Evolutionary conservation across 164 flowering plant genomes (phyloP).

Genomic region (Annona cherimola): DNA sequence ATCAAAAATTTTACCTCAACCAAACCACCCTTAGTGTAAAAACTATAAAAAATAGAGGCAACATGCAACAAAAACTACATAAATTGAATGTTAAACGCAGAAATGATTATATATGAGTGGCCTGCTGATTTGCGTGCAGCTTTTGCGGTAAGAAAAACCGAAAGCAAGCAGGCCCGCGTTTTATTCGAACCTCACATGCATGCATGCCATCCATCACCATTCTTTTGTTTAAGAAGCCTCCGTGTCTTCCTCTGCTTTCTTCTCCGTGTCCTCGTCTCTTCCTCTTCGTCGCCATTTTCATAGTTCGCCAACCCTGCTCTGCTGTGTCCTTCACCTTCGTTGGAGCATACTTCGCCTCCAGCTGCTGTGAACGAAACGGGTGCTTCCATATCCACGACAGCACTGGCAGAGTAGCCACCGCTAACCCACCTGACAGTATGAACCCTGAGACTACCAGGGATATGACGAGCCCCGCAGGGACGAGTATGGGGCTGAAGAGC

Average conservation of each 20-base stretch:
- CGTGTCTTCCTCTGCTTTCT: constrained; percentile 5
- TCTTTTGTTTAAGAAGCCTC: not conserved
- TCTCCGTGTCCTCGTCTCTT: constrained; percentile 29
- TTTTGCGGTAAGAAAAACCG: too few relatives aligned
- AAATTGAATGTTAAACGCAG: too few relatives aligned
- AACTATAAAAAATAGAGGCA: too few relatives aligned
- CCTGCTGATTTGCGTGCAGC: too few relatives aligned
- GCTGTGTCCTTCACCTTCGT: constrained; percentile 9
- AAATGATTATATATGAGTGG: too few relatives aligned
- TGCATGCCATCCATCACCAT: not conserved
- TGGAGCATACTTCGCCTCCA: constrained; percentile 13
- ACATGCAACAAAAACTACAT: too few relatives aligned
- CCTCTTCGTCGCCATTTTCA: constrained; percentile 40
- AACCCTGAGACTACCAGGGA: constrained; percentile 18
- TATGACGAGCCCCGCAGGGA: constrained; percentile 22
- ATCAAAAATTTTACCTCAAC: too few relatives aligned
- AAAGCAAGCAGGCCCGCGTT: too few relatives aligned
- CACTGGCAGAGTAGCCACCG: constrained; percentile 14
- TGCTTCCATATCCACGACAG: constrained; percentile 27
- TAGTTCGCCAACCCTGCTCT: constrained; percentile 23
- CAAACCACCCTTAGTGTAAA: too few relatives aligned
- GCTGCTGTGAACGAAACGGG: constrained; percentile 29
- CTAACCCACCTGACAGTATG: constrained; percentile 20
- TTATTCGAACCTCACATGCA: not conserved
- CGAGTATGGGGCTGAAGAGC: constrained; percentile 24